Base-by-base conservation (phyloP, 371 early-diverging fungal genomes). In the Phascolomyces articulosus region DNA sequence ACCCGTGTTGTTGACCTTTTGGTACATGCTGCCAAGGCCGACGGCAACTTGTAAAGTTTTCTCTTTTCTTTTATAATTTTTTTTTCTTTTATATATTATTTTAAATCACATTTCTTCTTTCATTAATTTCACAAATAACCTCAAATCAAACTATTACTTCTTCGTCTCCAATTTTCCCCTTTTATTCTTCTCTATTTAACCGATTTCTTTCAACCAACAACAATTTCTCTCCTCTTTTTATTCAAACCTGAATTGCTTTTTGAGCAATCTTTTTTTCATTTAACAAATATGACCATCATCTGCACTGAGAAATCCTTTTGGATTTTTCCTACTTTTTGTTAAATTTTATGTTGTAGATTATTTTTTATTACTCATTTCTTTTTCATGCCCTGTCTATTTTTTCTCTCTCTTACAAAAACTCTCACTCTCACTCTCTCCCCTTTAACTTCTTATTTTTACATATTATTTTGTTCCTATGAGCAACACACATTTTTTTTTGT, bases 1-100 rank as follows among this genome's bases (percentile, higher is more conserved):
- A 63, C 68, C 40, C 68, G 68, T 38, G 68, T 68, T 29, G 63
- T 68, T 44, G 68, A 68, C 48, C 60, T 68, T 27, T 41, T 68
- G 60, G 68, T 59, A 16, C 55, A 68, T 40, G 44, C 63, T 40
- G 68, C 68, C 44, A 63, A 63, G 60, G 58, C 59, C 24, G 68
- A 68, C 38, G 63, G 67, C 57, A 51, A 31, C 29, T 34, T 67
- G 62, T 67, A 67, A 62, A 51, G 16, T 11, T 41, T 55, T n/a
- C 18, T 4, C 51, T 51, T 23, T 24, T 51, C n/a, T 51, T 24
- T 24, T 31, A 55, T 24, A n/a, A 16, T 58, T 40, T 40, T 41
- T 40, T 40, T 11, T 58, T 40, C 24, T 24, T 23, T 40, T 40
- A 16, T 31, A 40, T 56, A 29, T 13, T 16, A 47, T 47, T 47